phyloP scores from a whole-genome alignment of 169 alveolate genomes.

The Plasmodium gonderi region DNA sequence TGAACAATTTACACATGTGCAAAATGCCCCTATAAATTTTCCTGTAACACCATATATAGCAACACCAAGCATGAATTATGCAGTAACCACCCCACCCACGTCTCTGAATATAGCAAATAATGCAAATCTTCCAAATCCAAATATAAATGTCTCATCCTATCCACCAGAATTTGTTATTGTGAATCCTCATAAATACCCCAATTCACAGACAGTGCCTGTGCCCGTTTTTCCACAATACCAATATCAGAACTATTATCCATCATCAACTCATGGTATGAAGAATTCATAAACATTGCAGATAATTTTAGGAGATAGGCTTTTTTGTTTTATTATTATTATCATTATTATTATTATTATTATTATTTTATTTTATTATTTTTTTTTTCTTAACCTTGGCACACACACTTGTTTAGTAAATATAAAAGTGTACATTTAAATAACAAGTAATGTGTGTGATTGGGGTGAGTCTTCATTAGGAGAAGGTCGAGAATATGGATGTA shows the following conservation, averaged over 20 bases:
- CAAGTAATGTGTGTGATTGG: background rate
- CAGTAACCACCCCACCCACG: slow-evolving; percentile 1
- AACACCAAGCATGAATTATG: slow-evolving; percentile 16
- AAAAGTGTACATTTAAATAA: background rate
- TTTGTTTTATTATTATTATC: too few species aligned
- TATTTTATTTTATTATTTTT: too few species aligned
- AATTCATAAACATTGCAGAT: background rate
- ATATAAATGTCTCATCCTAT: slow-evolving; percentile 24
- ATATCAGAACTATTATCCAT: slow-evolving; percentile 42
- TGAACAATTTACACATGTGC: background rate
- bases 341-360: too few species aligned
- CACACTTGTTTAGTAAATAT: background rate
- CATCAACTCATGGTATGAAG: slow-evolving; percentile 52
- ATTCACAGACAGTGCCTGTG: slow-evolving; percentile 23
- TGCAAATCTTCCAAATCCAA: slow-evolving; percentile 34
- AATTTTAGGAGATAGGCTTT: background rate
- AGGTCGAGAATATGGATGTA: background rate
- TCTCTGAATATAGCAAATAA: slow-evolving; percentile 26
- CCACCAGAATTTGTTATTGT: slow-evolving; percentile 55
- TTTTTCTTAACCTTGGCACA: background rate
- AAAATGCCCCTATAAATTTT: slow-evolving; percentile 12
- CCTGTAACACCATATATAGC: slow-evolving; percentile 25
- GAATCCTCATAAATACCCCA: slow-evolving; percentile 53
- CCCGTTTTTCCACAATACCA: slow-evolving; percentile 63
- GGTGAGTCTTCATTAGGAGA: slow-evolving; percentile 5